These are phyloP conservation scores for Tanacetum coccineum DNA, from an alignment of 129 eudicot genomes.

Conservation along the genomic window DNA sequence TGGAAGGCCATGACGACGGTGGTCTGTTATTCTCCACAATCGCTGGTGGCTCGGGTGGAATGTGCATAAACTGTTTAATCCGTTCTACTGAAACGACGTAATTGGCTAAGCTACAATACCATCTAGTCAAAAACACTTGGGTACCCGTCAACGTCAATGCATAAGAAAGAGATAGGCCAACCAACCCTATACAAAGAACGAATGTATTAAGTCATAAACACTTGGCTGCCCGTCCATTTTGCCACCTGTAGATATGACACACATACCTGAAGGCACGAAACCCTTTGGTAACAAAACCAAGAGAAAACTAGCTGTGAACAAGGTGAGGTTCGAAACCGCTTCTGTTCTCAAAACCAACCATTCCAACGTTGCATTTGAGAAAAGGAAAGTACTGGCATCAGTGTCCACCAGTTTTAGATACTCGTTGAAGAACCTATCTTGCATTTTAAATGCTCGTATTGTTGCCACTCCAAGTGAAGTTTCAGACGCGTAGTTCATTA, in stretches of 20 bases:
- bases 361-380: constrained; percentile 63
- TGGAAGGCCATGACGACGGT: constrained; percentile 66
- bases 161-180: constrained; percentile 83
- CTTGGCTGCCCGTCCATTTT: no score
- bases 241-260: background rate
- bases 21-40: constrained; percentile 56
- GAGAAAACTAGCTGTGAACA: constrained; percentile 62
- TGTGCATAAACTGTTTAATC: constrained; percentile 77
- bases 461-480: constrained; percentile 82
- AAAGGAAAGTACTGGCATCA: constrained; percentile 68
- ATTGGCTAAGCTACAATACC: constrained; percentile 71
- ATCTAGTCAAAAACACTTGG: constrained; percentile 68
- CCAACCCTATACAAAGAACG: constrained; percentile 46
- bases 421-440: constrained; percentile 50
- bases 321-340: constrained; percentile 57
- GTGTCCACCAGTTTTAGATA: constrained; percentile 60
- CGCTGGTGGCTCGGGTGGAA: constrained; percentile 74
- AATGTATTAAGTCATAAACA: background rate
- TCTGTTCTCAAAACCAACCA: constrained; percentile 75
- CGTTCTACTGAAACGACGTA: constrained; percentile 67
- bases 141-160: constrained; percentile 56
- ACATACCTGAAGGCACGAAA: constrained; percentile 55
- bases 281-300: constrained; percentile 55
- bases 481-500: constrained; percentile 74
- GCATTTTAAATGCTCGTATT: constrained; percentile 70